Percentiles rank a stretch among this genome's conserved stretches.
Conservation (phyloP, 106 monocot genomes). For the Platanthera zijinensis region DNA sequence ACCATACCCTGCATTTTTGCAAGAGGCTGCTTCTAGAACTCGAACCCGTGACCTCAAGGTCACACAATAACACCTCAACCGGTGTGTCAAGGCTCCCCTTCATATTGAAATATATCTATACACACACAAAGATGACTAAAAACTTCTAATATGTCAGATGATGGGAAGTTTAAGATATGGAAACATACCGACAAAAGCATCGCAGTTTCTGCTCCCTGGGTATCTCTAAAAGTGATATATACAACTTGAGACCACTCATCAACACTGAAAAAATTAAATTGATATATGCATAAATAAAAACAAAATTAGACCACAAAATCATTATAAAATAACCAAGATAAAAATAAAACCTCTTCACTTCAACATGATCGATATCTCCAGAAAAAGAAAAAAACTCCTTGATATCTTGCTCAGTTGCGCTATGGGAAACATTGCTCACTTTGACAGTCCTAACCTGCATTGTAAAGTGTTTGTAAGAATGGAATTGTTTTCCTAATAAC, state of each 20-base stretch:
- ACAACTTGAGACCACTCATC: constrained; percentile 38
- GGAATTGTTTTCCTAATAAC: neutral
- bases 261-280: constrained; percentile 17
- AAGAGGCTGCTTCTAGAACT: too few species aligned
- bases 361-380: constrained; percentile 6
- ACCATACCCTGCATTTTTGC: too few species aligned
- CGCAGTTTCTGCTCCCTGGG: constrained; percentile 38
- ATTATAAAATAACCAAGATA: neutral
- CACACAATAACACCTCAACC: too few species aligned
- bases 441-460: constrained; percentile 3
- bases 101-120: too few species aligned
- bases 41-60: too few species aligned
- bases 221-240: constrained; percentile 37
- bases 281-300: neutral
- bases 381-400: constrained; percentile 6
- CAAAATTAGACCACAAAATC: neutral
- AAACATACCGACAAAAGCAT: constrained; percentile 26
- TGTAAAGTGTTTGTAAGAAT: neutral
- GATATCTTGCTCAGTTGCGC: neutral
- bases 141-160: too few species aligned
- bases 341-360: constrained; percentile 1
- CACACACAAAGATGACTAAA: too few species aligned
- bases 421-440: constrained; percentile 8
- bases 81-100: too few species aligned
- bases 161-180: neutral